Conservation (phyloP, 1,284 basidiomycete genomes). For the Fistulinella cinereoalba region DNA sequence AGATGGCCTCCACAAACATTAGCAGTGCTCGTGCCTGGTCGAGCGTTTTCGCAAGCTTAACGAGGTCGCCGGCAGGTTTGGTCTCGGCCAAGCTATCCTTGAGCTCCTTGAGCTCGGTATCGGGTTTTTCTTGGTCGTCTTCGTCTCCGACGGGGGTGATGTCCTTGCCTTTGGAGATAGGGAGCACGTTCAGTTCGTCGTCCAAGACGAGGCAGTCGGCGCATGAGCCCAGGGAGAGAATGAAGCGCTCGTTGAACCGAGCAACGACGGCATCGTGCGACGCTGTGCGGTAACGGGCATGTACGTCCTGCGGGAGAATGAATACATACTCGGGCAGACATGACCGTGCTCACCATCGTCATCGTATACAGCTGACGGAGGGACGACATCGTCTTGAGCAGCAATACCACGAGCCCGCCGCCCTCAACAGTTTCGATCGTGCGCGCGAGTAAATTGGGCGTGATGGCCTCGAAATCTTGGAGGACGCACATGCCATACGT, state of each 20-base stretch:
- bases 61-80: slow-evolving; percentile 86
- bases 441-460: slow-evolving; percentile 93
- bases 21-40: slow-evolving; percentile 92
- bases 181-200: slow-evolving; percentile 97
- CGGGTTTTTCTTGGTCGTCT: slow-evolving; percentile 47
- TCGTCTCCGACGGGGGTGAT: slow-evolving; percentile 70
- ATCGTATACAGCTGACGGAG: slow-evolving; percentile 93
- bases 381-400: slow-evolving; percentile 95
- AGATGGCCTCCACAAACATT: slow-evolving; percentile 90
- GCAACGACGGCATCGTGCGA: slow-evolving; percentile 89
- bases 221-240: slow-evolving; percentile 89
- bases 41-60: slow-evolving; percentile 89
- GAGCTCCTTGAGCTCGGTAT: slow-evolving; percentile 76
- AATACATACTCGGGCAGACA: no score
- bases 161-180: slow-evolving; percentile 95
- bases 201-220: slow-evolving; percentile 92
- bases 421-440: slow-evolving; percentile 99
- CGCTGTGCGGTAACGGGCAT: slow-evolving; percentile 88
- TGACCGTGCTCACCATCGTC: slow-evolving; percentile 74
- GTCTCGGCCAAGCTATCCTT: slow-evolving; percentile 81
- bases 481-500: slow-evolving; percentile 98
- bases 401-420: slow-evolving; percentile 88
- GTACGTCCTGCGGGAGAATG: slow-evolving; percentile 73
- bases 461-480: slow-evolving; percentile 98
- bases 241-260: slow-evolving; percentile 98